phyloP scores from a whole-genome alignment of 2,329 filamentous ascomycete genomes.

The Xylariomycetidae sp. region DNA sequence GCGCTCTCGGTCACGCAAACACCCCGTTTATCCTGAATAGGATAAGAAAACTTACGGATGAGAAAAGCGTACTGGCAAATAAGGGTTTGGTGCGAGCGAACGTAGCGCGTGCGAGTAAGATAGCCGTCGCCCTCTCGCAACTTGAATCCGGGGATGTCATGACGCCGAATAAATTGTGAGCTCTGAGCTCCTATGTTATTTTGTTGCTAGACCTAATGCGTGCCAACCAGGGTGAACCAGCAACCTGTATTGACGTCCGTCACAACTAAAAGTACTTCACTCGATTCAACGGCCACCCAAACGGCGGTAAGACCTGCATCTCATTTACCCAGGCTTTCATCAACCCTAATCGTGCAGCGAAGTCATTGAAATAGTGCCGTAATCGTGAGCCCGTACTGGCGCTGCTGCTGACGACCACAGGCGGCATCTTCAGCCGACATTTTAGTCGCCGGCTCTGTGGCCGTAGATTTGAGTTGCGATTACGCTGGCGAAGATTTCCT shows the following conservation, averaged over 20 bases:
- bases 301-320: too few relatives aligned
- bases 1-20: slow-evolving; percentile 68
- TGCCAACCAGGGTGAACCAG: slow-evolving; percentile 16
- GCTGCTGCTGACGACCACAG: slow-evolving; percentile 16
- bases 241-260: slow-evolving; percentile 6
- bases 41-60: slow-evolving; percentile 73
- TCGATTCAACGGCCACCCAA: too few relatives aligned
- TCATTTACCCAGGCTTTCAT: too few relatives aligned
- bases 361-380: neutral
- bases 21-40: slow-evolving; percentile 79
- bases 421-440: slow-evolving; percentile 49
- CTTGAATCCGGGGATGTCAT: slow-evolving; percentile 30
- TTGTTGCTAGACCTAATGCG: slow-evolving; percentile 14
- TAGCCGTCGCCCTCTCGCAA: slow-evolving; percentile 49
- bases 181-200: slow-evolving; percentile 13
- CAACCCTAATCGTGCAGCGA: too few relatives aligned
- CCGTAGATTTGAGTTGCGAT: slow-evolving; percentile 83
- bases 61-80: slow-evolving; percentile 70
- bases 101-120: slow-evolving; percentile 48
- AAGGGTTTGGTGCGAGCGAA: slow-evolving; percentile 54
- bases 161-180: slow-evolving; percentile 24
- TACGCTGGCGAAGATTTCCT: slow-evolving; percentile 38
- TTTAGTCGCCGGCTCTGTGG: slow-evolving; percentile 87
- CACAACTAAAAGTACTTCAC: slow-evolving; percentile 7
- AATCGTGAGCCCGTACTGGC: slow-evolving; percentile 5